phyloP scores from a whole-genome alignment of 768 basidiomycete genomes.

The Amanita fuliginea region DNA sequence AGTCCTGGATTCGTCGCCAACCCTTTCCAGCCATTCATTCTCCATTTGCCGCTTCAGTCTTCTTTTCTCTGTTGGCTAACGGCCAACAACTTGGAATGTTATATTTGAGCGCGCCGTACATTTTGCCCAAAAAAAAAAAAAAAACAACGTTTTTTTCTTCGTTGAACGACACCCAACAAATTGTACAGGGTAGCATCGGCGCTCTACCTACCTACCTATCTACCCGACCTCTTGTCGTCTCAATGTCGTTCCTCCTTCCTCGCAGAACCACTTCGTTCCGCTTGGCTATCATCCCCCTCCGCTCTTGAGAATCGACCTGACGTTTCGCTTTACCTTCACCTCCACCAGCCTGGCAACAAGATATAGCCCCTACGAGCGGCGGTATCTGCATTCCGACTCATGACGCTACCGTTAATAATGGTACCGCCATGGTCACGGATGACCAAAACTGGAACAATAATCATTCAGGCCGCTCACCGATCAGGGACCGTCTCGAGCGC shows the following conservation, averaged over 20 bases:
- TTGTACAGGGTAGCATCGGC: neutral
- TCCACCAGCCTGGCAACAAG: conserved; percentile 73
- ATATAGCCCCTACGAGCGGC: conserved; percentile 55
- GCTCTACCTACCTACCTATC: neutral
- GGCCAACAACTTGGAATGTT: conserved; percentile 20
- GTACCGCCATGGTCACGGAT: conserved; percentile 35
- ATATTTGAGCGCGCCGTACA: neutral
- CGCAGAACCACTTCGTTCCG: conserved; percentile 19
- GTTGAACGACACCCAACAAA: conserved; percentile 3
- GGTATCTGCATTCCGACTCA: conserved; percentile 66
- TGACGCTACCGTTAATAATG: conserved; percentile 30
- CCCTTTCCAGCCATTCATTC: conserved; percentile 11
- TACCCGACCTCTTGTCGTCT: conserved; percentile 14
- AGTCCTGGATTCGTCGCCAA: conserved; percentile 13
- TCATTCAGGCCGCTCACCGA: conserved; percentile 30
- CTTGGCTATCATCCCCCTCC: conserved; percentile 31
- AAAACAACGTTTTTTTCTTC: conserved; percentile 1
- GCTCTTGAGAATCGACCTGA: conserved; percentile 28
- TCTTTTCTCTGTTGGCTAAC: conserved; percentile 30
- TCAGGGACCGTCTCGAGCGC: conserved; percentile 35
- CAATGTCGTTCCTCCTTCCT: conserved; percentile 12
- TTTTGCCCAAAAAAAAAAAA: neutral
- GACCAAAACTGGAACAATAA: conserved; percentile 44
- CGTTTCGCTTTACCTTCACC: conserved; percentile 21
- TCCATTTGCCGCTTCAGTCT: conserved; percentile 8